Percentiles rank a stretch among this genome's conserved stretches.
Conservation (phyloP, 2,329 filamentous ascomycete genomes). For the Alternaria sp. region DNA sequence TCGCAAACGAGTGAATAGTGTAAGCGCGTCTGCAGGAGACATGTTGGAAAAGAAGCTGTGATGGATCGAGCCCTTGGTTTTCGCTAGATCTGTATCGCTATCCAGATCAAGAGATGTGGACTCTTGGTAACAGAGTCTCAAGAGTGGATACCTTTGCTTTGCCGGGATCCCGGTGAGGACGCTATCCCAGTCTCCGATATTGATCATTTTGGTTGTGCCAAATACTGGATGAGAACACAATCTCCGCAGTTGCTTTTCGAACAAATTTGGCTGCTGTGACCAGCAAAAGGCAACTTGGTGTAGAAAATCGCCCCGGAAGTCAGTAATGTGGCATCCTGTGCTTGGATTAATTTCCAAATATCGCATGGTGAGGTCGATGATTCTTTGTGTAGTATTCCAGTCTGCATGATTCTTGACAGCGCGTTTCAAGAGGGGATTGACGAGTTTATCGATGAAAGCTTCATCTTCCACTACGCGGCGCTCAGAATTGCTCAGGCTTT, state of each 20-base stretch:
- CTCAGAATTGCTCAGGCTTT: constrained; percentile 16
- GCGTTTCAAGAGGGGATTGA: constrained; percentile 34
- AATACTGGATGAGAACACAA: constrained; percentile 15
- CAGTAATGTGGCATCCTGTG: constrained; percentile 17
- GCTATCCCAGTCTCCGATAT: constrained; percentile 4
- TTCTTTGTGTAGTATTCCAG: constrained; percentile 28
- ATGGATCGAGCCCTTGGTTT: constrained; percentile 11
- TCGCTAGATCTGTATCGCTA: constrained; percentile 25
- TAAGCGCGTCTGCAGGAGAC: constrained; percentile 26
- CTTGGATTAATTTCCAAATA: constrained; percentile 29
- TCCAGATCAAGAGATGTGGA: constrained; percentile 30
- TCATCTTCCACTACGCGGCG: constrained; percentile 9
- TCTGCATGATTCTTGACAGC: constrained; percentile 28
- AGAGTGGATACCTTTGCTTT: constrained; percentile 28
- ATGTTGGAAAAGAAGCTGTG: constrained; percentile 22
- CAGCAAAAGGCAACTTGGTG: constrained; percentile 37
- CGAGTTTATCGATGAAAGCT: constrained; percentile 27
- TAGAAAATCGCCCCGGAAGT: constrained; percentile 20
- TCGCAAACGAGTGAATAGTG: constrained; percentile 34
- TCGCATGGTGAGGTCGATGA: constrained; percentile 26
- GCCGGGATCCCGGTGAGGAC: constrained; percentile 19
- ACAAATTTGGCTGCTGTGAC: constrained; percentile 33
- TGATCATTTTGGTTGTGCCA: background rate
- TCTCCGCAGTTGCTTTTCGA: constrained; percentile 26
- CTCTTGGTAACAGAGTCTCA: constrained; percentile 29